Base-by-base conservation (phyloP, 2,329 filamentous ascomycete genomes). In the Pestalotiopsis fici region DNA sequence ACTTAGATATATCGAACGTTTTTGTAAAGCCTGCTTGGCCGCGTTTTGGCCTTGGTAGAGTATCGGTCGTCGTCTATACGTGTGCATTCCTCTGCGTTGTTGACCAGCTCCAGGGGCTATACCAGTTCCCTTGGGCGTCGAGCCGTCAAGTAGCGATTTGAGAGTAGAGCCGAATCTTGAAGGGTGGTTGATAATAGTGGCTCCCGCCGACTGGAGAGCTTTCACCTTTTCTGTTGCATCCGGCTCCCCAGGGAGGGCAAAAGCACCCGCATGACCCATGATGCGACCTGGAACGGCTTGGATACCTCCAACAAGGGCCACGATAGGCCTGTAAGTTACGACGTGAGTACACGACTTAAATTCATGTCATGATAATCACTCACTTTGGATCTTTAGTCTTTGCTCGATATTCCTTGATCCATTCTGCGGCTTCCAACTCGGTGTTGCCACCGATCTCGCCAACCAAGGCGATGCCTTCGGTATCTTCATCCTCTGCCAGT, bases 181-280 rank as follows among this genome's bases (percentile, higher is more conserved):
- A 0, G 93, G 93, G 74, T 95, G 92, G 68, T 92, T 88, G 3
- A 94, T 89, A 78, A 95, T 88, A 0, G 86, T 87, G 0, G 87
- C 91, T 2, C 91, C 91, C 13, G 86, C 91, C 66, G 85, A 81
- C 75, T 89, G 81, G n/a, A 95, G 83, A 1, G 88, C 86, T 55
- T 84, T 85, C 68, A 91, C 88, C 78, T 95, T 95, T n/a, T 85
- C 83, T 50, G 83, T 79, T 0, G 90, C 87, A 68, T 84, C 84
- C 3, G 89, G 86, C 75, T 95, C 91, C 23, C 90, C 90, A 6
- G 88, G 85, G 1, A 89, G 85, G 65, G 85, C 83, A 83, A 92
- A 93, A 15, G 93, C 93, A 56, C 93, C 93, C 11, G 92, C 91
- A 76, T 95, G 93, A 11, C 93, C 93, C 91, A 95, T 94, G 56